Percentiles rank a stretch among this genome's conserved stretches.
Conservation (phyloP, 1,139 yeast genomes). For the Yarrowia galli region DNA sequence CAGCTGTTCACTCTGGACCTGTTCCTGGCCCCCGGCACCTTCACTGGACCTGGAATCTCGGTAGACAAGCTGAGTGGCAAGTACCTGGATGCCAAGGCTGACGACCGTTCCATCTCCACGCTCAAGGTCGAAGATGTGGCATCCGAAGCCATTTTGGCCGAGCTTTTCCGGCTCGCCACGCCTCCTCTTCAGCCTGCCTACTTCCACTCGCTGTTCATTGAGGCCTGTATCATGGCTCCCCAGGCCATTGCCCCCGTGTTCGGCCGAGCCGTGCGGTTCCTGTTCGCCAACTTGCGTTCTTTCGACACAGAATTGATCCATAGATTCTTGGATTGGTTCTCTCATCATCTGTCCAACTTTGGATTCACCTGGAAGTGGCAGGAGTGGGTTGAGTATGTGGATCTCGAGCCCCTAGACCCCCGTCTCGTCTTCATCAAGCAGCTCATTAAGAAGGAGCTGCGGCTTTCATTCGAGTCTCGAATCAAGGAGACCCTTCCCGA, state of each 20-base stretch:
- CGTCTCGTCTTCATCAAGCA: constrained; percentile 76
- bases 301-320: constrained; percentile 79
- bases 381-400: constrained; percentile 67
- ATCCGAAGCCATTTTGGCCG: constrained; percentile 78
- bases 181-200: constrained; percentile 74
- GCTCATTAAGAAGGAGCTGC: constrained; percentile 80
- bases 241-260: constrained; percentile 94
- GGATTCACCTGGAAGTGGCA: constrained; percentile 98
- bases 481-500: constrained; percentile 78
- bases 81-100: constrained; percentile 50
- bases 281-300: constrained; percentile 70
- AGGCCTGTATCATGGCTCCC: constrained; percentile 86
- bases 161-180: constrained; percentile 77
- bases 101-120: constrained; percentile 57
- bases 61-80: constrained; percentile 68
- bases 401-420: constrained; percentile 57
- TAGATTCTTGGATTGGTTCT: constrained; percentile 88
- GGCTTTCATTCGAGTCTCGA: constrained; percentile 74
- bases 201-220: constrained; percentile 85
- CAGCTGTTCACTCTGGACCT: constrained; percentile 79
- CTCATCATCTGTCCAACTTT: constrained; percentile 91
- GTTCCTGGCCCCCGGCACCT: constrained; percentile 72
- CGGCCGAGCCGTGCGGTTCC: constrained; percentile 89
- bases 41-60: constrained; percentile 85
- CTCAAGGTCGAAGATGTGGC: constrained; percentile 94